These are phyloP conservation scores for Diutina scorzettiae DNA, from an alignment of 1,139 yeast species.

Conservation along the genomic window DNA sequence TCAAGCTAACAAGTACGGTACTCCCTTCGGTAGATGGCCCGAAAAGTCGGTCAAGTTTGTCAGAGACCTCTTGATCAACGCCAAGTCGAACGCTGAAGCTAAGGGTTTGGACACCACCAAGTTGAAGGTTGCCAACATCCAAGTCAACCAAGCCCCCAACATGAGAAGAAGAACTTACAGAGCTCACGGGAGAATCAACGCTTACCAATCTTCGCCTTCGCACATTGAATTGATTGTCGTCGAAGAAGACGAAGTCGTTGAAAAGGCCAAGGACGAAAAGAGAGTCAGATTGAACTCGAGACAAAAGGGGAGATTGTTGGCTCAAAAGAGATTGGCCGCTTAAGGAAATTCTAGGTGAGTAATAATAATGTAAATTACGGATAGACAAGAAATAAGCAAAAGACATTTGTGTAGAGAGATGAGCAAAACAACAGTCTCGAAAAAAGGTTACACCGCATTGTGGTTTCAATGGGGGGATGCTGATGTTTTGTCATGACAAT, in stretches of 20 bases:
- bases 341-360: slow-evolving; percentile 3
- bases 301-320: slow-evolving; percentile 87
- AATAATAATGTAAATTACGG: slow-evolving; percentile 5
- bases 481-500: too few species aligned
- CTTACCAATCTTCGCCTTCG: slow-evolving; percentile 96
- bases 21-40: slow-evolving; percentile 99
- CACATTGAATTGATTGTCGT: slow-evolving; percentile 97
- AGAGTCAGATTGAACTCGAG: slow-evolving; percentile 74
- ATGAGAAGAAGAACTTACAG: slow-evolving; percentile 99
- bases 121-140: slow-evolving; percentile 94
- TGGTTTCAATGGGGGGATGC: too few species aligned
- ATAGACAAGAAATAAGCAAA: neutral
- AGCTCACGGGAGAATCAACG: slow-evolving; percentile 99
- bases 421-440: too few species aligned
- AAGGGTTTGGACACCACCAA: slow-evolving; percentile 95
- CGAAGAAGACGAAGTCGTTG: slow-evolving; percentile 90
- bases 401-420: too few species aligned
- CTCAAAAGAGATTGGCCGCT: slow-evolving; percentile 42
- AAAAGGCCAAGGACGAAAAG: slow-evolving; percentile 82
- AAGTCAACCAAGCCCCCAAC: slow-evolving; percentile 99
- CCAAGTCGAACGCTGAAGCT: slow-evolving; percentile 98
- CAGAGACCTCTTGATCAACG: slow-evolving; percentile 91
- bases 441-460: too few species aligned
- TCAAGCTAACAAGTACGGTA: slow-evolving; percentile 99
- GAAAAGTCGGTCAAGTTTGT: slow-evolving; percentile 94